A percentile compares a stretch with the other conserved stretches of the same genome.
phyloP scores from a whole-genome alignment of 495 filamentous ascomycete genomes.

The Thozetella sp. region DNA sequence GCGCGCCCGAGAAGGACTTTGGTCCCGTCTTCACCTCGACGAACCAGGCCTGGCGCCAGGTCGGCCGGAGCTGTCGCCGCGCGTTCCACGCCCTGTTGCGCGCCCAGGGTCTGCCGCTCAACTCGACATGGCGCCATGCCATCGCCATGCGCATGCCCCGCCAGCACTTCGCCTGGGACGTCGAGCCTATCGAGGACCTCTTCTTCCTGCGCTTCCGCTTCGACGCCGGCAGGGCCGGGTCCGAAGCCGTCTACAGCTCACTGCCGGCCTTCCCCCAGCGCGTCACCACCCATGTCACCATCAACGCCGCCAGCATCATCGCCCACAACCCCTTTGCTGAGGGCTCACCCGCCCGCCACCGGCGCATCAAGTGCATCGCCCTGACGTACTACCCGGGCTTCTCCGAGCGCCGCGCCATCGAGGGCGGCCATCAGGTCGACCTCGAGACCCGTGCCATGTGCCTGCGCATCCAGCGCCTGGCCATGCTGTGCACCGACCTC shows the following conservation, averaged over 20 bases:
- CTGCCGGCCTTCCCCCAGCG: neutral
- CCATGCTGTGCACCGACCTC: neutral
- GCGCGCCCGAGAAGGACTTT: neutral
- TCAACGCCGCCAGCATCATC: neutral
- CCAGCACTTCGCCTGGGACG: neutral
- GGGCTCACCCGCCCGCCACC: neutral
- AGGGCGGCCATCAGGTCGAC: neutral
- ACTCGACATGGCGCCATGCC: constrained; percentile 1
- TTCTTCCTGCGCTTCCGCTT: constrained; percentile 1
- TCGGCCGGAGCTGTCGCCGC: constrained; percentile 1
- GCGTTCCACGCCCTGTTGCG: neutral
- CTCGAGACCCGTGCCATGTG: neutral
- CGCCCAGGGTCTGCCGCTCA: neutral
- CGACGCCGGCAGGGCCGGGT: neutral
- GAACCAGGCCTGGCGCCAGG: constrained; percentile 1
- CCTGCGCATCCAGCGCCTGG: neutral
- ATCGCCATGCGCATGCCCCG: constrained; percentile 2
- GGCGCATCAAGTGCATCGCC: neutral
- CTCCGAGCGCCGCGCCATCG: neutral
- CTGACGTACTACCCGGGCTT: constrained; percentile 3
- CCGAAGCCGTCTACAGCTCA: neutral
- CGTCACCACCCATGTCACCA: too few species aligned
- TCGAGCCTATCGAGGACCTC: constrained; percentile 2
- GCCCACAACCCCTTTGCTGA: neutral
- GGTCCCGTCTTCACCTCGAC: constrained; percentile 1